Evolutionary conservation across 2,329 filamentous ascomycete genomes (phyloP).

Genomic region (Trichoderma harzianum): DNA sequence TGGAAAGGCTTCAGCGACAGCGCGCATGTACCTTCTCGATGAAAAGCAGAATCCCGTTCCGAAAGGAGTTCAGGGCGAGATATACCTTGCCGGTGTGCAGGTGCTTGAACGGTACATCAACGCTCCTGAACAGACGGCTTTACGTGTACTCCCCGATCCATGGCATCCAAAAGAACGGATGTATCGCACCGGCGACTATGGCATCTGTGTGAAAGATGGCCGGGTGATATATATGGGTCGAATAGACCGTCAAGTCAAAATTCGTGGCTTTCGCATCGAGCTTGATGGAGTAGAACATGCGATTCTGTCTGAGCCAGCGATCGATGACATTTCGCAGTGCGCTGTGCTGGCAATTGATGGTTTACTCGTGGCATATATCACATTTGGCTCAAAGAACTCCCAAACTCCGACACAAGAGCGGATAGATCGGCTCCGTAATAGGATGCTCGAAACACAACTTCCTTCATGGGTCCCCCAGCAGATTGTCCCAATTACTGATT

Average conservation of each 20-base stretch:
- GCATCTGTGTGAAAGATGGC: not conserved
- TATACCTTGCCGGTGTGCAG: conserved; percentile 1
- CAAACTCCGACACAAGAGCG: not conserved
- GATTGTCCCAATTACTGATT: not conserved
- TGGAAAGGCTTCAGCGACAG: not conserved
- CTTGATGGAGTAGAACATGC: conserved; percentile 11
- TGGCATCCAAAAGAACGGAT: not conserved
- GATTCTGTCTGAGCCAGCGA: not conserved
- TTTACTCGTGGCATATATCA: not conserved
- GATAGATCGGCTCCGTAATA: not conserved
- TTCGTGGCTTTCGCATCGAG: conserved; percentile 19
- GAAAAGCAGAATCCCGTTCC: not conserved
- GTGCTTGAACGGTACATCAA: conserved; percentile 9
- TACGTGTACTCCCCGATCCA: not conserved
- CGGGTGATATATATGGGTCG: not conserved
- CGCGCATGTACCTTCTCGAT: conserved; percentile 10
- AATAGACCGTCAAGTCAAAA: conserved; percentile 15
- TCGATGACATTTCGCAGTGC: not conserved
- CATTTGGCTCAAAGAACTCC: not conserved
- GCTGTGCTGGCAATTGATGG: conserved; percentile 7
- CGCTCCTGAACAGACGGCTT: not conserved
- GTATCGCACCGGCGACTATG: conserved; percentile 16
- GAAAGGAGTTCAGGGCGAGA: not conserved
- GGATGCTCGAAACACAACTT: not conserved
- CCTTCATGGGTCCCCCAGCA: conserved; percentile 16